These are phyloP conservation scores for Dichotomopilus funicola DNA, from an alignment of 2,329 filamentous ascomycete species.

Conservation along the genomic window DNA sequence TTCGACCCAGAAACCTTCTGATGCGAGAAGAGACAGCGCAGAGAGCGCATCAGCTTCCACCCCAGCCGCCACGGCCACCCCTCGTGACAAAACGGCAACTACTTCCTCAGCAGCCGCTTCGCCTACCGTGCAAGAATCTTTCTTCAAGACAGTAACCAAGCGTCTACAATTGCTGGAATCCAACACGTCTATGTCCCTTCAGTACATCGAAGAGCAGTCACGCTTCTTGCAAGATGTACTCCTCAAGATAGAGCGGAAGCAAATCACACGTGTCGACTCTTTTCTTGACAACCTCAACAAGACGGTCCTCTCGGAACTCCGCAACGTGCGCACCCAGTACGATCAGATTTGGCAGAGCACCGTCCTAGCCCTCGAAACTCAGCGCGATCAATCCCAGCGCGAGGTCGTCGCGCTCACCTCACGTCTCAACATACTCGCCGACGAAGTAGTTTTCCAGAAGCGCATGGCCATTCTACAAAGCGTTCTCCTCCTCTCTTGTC, in stretches of 20 bases:
- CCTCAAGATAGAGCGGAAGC: conserved; percentile 77
- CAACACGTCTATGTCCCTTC: conserved; percentile 84
- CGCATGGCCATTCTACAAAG: conserved; percentile 91
- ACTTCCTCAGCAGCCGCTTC: conserved; percentile 44
- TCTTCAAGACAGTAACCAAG: conserved; percentile 95
- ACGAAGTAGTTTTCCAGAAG: conserved; percentile 82
- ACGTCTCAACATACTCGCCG: conserved; percentile 81
- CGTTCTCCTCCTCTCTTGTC: conserved; percentile 75
- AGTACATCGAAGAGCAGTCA: conserved; percentile 96
- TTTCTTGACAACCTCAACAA: conserved; percentile 82
- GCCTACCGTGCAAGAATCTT: conserved; percentile 90
- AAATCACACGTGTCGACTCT: conserved; percentile 71
- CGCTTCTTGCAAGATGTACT: conserved; percentile 83
- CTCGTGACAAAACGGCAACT: conserved; percentile 33
- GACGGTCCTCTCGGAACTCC: conserved; percentile 77
- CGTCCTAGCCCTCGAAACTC: conserved; percentile 81
- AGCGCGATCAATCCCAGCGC: conserved; percentile 74
- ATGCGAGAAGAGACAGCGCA: conserved; percentile 1
- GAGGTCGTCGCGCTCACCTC: conserved; percentile 77
- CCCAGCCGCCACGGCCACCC: conserved; percentile 23
- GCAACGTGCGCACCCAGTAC: conserved; percentile 74
- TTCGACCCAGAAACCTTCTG: conserved; percentile 10
- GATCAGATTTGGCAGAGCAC: conserved; percentile 97
- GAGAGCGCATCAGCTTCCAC: conserved; percentile 9
- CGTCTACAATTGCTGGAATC: conserved; percentile 84